Base-by-base conservation (phyloP, 805 yeast genomes). In the Sungouiella thailandica region DNA sequence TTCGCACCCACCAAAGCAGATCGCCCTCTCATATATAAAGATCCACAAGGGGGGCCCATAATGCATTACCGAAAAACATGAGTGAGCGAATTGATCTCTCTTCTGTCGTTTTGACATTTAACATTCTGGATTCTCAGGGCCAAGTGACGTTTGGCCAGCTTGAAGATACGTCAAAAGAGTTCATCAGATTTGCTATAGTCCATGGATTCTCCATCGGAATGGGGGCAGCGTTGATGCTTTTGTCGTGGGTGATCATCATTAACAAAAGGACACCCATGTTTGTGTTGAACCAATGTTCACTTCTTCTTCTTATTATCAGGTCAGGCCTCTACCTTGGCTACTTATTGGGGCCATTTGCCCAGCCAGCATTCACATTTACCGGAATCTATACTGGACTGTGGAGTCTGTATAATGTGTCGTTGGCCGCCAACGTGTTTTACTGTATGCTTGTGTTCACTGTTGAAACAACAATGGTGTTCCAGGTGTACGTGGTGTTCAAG, bases 181-280 rank as follows among this genome's bases (percentile, higher is more conserved):
- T 39, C n/a, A 25, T 40, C 22, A 30, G 40, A 10, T 15, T 31
- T 26, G 36, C 37, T 12, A 25, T 40, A 28, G 39, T 38, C 8
- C 37, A 36, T 17, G 49, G 49, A 17, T 11, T 40, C 7, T 46
- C 40, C 18, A 36, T 46, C 11, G 49, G 49, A 3, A 33, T 36
- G n/a, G 41, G 38, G 13, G 31, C 33, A 2, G n/a, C 45, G n/a
- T 44, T 46, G 15, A 25, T 37, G 28, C 28, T 45, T 16, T 36
- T 40, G 10, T 40, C 47, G 17, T 44, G 47, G 49, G 25, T 45
- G 19, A 28, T 38, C 23, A 35, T 41, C 23, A 72, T 69, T 35
- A 74, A 72, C 38, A 75, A 69, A 46, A 69, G 57, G 15, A 76
- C 89, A 0, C 84, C 88, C 6, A 74, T 87, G 18, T 90, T 86